phyloP scores from a whole-genome alignment of 2,329 filamentous ascomycete genomes.

The Hymenoscyphus fructigenus region DNA sequence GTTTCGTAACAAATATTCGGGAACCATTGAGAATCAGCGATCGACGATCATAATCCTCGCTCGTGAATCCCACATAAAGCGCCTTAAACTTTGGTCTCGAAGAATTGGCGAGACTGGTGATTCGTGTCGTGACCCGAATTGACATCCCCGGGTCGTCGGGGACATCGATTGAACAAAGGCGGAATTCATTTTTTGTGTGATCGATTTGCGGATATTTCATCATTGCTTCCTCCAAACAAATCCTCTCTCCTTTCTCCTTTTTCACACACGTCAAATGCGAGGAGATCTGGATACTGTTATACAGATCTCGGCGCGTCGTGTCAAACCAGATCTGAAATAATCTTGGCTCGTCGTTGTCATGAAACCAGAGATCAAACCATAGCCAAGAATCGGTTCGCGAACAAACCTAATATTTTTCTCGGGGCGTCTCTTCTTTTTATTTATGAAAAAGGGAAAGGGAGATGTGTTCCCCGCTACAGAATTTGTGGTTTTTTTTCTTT shows the following conservation, averaged over 20 bases:
- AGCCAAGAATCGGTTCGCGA: neutral
- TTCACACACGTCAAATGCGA: neutral
- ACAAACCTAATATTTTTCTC: neutral
- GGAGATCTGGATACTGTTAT: neutral
- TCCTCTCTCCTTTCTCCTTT: neutral
- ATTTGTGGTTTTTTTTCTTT: neutral
- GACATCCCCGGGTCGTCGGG: conserved; percentile 13
- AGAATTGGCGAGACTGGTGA: neutral
- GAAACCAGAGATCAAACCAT: conserved; percentile 2
- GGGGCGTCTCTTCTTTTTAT: neutral
- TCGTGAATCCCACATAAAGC: neutral
- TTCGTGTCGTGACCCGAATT: conserved; percentile 9
- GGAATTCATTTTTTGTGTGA: conserved; percentile 11
- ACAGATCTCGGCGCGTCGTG: neutral
- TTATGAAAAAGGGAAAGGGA: neutral
- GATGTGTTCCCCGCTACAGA: neutral
- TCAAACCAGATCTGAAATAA: neutral
- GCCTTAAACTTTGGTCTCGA: conserved; percentile 8
- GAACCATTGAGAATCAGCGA: conserved; percentile 13
- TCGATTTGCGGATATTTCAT: conserved; percentile 12
- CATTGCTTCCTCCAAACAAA: neutral
- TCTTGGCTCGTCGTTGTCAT: conserved; percentile 1
- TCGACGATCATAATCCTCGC: conserved; percentile 3
- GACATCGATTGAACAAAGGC: conserved; percentile 8
- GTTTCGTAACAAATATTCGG: conserved; percentile 13